Percentiles rank a stretch among this genome's conserved stretches.
Evolutionary conservation across 2,329 filamentous ascomycete genomes (phyloP).

Genomic region (Tricladium varicosporioides): DNA sequence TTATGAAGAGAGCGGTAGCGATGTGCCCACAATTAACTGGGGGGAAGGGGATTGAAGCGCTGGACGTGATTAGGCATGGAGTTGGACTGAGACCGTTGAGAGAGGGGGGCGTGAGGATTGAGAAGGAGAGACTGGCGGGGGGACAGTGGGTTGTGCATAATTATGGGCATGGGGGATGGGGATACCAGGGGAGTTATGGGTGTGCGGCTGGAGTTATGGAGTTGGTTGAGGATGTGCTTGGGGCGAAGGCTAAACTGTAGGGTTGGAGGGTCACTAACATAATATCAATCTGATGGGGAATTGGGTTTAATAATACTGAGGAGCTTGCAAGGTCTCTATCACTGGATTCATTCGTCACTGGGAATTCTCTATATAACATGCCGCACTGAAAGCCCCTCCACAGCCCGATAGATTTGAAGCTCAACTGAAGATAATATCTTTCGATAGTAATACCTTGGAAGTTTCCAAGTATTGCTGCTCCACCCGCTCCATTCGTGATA

Average conservation of each 20-base stretch:
- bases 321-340: too few species aligned
- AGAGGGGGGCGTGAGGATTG: conserved; percentile 58
- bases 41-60: conserved; percentile 57
- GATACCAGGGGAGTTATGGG: conserved; percentile 65
- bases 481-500: too few species aligned
- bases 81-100: conserved; percentile 65
- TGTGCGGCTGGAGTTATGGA: conserved; percentile 65
- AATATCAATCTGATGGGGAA: too few species aligned
- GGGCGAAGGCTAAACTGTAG: conserved; percentile 5
- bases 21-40: conserved; percentile 53
- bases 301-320: too few species aligned
- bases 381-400: too few species aligned
- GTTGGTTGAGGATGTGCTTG: conserved; percentile 55
- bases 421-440: too few species aligned
- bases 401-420: too few species aligned
- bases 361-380: too few species aligned
- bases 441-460: too few species aligned
- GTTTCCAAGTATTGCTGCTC: too few species aligned
- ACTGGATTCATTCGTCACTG: too few species aligned
- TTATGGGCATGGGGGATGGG: conserved; percentile 61
- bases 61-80: conserved; percentile 64
- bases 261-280: neutral
- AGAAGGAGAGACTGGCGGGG: conserved; percentile 54
- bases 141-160: conserved; percentile 54
- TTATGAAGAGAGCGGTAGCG: conserved; percentile 63